These are phyloP conservation scores for Fusarium phyllophilum DNA, from an alignment of 2,329 filamentous ascomycete genomes.

Conservation along the genomic window DNA sequence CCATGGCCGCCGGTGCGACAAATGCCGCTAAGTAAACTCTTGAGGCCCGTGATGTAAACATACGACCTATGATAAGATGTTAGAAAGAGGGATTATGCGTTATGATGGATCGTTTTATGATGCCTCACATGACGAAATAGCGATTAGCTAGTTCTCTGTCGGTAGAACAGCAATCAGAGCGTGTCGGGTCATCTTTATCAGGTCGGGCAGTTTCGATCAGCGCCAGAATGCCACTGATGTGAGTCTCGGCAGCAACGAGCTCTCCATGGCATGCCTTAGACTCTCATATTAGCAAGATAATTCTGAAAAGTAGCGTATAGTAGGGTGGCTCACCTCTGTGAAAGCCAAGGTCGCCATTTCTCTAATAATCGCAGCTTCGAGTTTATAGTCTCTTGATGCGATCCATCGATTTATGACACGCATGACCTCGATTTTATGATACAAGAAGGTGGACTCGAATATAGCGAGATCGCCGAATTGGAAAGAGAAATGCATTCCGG, in stretches of 20 bases:
- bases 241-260: slow-evolving; percentile 2
- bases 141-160: slow-evolving; percentile 1
- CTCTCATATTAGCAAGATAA: fast-evolving
- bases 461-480: neutral
- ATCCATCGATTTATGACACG: slow-evolving; percentile 14
- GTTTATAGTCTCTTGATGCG: neutral
- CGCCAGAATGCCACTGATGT: slow-evolving; percentile 9
- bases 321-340: neutral
- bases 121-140: slow-evolving; percentile 1
- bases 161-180: neutral
- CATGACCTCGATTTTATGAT: slow-evolving; percentile 16
- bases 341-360: slow-evolving; percentile 15
- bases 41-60: slow-evolving; percentile 1
- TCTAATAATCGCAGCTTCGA: neutral
- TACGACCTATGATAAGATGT: neutral
- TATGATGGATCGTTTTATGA: fast-evolving
- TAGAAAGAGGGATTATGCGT: fast-evolving
- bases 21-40: slow-evolving; percentile 9
- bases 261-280: slow-evolving; percentile 3
- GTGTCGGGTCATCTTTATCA: neutral
- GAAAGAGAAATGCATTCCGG: slow-evolving; percentile 19
- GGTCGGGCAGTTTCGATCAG: neutral
- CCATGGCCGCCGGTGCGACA: neutral
- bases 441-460: slow-evolving; percentile 11
- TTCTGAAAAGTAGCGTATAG: fast-evolving